phyloP scores from a whole-genome alignment of 1,284 basidiomycete species.

The Xerocomus nothofagi region DNA sequence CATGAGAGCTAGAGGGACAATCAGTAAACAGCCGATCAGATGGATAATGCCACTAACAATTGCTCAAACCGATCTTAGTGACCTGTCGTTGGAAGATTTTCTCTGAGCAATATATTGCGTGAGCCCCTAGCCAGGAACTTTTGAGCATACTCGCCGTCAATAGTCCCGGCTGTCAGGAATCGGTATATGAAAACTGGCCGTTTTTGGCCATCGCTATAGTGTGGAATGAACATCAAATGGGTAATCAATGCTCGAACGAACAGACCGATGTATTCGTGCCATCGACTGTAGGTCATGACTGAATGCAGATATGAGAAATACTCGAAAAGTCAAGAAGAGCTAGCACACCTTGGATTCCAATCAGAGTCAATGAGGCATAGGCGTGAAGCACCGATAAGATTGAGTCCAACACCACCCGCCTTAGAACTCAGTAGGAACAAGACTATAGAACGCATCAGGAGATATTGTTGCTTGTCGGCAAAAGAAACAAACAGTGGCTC shows the following conservation, averaged over 20 bases:
- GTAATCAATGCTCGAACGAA: not conserved
- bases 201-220: constrained; percentile 87
- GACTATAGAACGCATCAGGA: constrained; percentile 48
- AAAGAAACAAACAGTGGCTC: constrained; percentile 56
- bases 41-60: constrained; percentile 55
- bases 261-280: constrained; percentile 92
- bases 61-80: constrained; percentile 91
- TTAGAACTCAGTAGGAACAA: constrained; percentile 94
- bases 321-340: not conserved
- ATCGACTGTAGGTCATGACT: constrained; percentile 95
- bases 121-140: not conserved
- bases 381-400: constrained; percentile 87
- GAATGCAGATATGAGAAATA: not conserved
- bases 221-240: constrained; percentile 3
- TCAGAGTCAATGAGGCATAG: constrained; percentile 89
- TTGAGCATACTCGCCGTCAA: constrained; percentile 54
- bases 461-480: constrained; percentile 1
- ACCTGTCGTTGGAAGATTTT: constrained; percentile 92
- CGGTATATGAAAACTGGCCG: constrained; percentile 93
- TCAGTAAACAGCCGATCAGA: constrained; percentile 4
- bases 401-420: constrained; percentile 94
- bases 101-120: constrained; percentile 43
- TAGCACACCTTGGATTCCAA: constrained; percentile 85
- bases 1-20: constrained; percentile 54
- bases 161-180: constrained; percentile 79